Evolutionary conservation across 495 filamentous ascomycete genomes (phyloP).

Genomic region (Penicillium steckii): DNA sequence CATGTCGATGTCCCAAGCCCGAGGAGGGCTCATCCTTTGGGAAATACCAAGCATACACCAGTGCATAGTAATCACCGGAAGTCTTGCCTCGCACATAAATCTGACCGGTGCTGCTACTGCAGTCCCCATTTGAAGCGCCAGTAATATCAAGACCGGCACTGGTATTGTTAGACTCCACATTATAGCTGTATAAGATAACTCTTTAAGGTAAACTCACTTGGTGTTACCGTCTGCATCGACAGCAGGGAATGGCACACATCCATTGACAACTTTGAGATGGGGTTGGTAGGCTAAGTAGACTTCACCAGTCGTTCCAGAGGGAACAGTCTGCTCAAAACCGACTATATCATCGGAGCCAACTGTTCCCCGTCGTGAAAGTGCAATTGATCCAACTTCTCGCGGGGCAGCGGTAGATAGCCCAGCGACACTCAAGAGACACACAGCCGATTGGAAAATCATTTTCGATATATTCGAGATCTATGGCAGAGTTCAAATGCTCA

Average conservation of each 20-base stretch:
- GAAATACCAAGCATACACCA: conserved; percentile 58
- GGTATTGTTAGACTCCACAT: neutral
- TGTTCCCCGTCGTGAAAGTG: conserved; percentile 24
- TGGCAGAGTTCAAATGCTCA: neutral
- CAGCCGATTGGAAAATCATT: conserved; percentile 6
- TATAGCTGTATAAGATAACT: neutral
- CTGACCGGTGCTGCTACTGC: conserved; percentile 47
- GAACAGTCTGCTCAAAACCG: conserved; percentile 47
- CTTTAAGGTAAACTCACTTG: conserved; percentile 30
- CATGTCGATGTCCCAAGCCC: conserved; percentile 49
- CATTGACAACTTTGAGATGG: conserved; percentile 47
- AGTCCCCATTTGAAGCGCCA: conserved; percentile 37
- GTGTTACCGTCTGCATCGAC: conserved; percentile 50
- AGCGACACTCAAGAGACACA: conserved; percentile 14
- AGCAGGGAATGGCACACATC: conserved; percentile 56
- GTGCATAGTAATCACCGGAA: conserved; percentile 34
- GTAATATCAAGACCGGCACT: conserved; percentile 42
- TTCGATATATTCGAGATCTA: neutral
- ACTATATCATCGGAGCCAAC: conserved; percentile 45
- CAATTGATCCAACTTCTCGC: no score
- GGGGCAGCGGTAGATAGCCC: conserved; percentile 9
- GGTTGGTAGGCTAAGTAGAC: conserved; percentile 51
- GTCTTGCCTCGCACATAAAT: conserved; percentile 44
- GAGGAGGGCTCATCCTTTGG: conserved; percentile 45
- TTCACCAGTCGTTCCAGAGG: conserved; percentile 36